Evolutionary conservation across 2,329 filamentous ascomycete species (phyloP), one percentile per base, ranked within the genome.

Genomic region (Colletotrichum tamarilloi): DNA sequence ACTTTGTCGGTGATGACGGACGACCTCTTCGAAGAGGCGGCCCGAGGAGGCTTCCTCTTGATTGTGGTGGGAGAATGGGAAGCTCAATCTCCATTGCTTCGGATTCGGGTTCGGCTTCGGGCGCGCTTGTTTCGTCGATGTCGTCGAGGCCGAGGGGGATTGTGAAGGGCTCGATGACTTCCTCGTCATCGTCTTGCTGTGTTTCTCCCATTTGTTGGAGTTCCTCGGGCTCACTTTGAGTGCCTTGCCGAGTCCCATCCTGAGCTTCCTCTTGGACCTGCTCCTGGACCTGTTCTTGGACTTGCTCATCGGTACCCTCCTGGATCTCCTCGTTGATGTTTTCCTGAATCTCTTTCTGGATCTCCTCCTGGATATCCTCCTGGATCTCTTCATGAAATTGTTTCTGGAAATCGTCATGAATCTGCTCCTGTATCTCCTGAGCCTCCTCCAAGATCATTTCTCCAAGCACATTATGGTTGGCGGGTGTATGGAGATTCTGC

Each of bases 121-220:
- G 22, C 32, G 62, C 53, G 38, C 26, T 66, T 53, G 38, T 55
- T 7, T 52, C 62, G 28, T 58, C 67, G 2, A 42, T 24, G 8
- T 66, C 42, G 53, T 66, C 67, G 14, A 70, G 55, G 26, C 64
- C 64, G 16, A 70, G 62, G 2, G 67, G 62, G 12, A 70, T 30
- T 6, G 55, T 38, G 53, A 70, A 70, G 28, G 60, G 60, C 19
- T 53, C 67, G 38, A 55, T 4, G 12, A 22, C 62, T 30, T 46
- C 53, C 4, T 70, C 5, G 4, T 32, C 53, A n/a, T 22, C 5
- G 8, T 42, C 53, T 16, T 46, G 62, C 53, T 28, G 49, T 12
- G 14, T n/a, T 16, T 64, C 62, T 26, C 28, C 32, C n/a, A 24
- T 53, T 46, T 24, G 2, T 6, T 42, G 16, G 28, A 12, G 5